Evolutionary conservation across 225 moss, liverwort and hornwort species (phyloP).

Genomic region (Bryum argenteum): DNA sequence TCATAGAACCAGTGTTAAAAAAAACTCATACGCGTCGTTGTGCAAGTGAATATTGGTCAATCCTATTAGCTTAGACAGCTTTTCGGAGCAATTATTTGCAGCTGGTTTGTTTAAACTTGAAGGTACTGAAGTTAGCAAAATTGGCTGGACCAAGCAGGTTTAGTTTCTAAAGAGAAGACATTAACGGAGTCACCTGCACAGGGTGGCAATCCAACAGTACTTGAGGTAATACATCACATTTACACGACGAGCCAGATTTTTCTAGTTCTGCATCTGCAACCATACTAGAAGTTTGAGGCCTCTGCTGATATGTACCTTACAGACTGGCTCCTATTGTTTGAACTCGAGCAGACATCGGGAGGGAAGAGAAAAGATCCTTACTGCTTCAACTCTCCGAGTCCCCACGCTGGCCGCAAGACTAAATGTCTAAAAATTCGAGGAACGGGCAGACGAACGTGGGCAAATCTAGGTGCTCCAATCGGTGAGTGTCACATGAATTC

Average conservation of each 20-base stretch:
- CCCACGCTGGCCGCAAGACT: slow-evolving; percentile 13
- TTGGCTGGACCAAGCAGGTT: slow-evolving; percentile 29
- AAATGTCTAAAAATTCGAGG: slow-evolving; percentile 24
- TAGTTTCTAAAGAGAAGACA: background rate
- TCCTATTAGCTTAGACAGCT: background rate
- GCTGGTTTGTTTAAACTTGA: background rate
- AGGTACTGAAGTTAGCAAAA: slow-evolving; percentile 14
- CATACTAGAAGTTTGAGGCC: background rate
- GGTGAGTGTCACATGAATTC: slow-evolving; percentile 23
- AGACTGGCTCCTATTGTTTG: background rate
- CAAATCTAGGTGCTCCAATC: slow-evolving; percentile 38
- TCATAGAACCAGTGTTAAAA: background rate
- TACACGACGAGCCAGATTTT: background rate
- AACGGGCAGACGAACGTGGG: slow-evolving; percentile 32
- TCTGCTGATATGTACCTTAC: background rate
- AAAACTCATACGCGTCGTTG: background rate
- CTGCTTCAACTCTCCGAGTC: slow-evolving; percentile 4
- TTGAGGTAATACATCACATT: slow-evolving; percentile 20
- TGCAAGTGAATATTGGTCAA: background rate
- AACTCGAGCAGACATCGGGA: slow-evolving; percentile 27
- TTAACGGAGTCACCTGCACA: slow-evolving; percentile 9
- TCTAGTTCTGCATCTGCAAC: slow-evolving; percentile 3
- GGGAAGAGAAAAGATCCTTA: slow-evolving; percentile 21
- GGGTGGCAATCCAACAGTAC: slow-evolving; percentile 19
- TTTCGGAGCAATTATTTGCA: background rate